A percentile compares a stretch with the other conserved stretches of the same genome.
These are phyloP conservation scores for Boletus tomentosulus DNA, from an alignment of 768 basidiomycete genomes.

Conservation along the genomic window DNA sequence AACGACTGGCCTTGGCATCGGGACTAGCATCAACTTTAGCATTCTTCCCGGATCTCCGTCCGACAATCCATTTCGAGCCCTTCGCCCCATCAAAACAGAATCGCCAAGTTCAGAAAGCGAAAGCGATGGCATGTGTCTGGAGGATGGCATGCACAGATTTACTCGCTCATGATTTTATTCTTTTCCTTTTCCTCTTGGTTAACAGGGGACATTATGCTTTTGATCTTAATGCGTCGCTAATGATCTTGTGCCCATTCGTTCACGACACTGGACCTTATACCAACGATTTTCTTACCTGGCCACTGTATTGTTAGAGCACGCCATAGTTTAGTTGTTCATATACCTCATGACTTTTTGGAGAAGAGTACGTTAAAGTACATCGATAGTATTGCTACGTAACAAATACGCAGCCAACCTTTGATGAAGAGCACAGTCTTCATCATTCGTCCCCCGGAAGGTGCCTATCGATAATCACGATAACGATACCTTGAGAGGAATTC, in stretches of 20 bases:
- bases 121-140: slow-evolving; percentile 58
- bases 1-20: slow-evolving; percentile 56
- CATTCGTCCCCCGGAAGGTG: slow-evolving; percentile 59
- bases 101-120: slow-evolving; percentile 66
- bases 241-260: slow-evolving; percentile 19
- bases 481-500: too few relatives aligned
- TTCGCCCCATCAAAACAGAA: slow-evolving; percentile 51
- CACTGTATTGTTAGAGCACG: slow-evolving; percentile 40
- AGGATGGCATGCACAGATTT: slow-evolving; percentile 42
- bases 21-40: slow-evolving; percentile 78
- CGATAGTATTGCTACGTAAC: slow-evolving; percentile 34
- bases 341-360: slow-evolving; percentile 19
- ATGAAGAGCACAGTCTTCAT: slow-evolving; percentile 83
- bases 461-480: slow-evolving; percentile 17
- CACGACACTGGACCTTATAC: slow-evolving; percentile 30
- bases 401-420: slow-evolving; percentile 72
- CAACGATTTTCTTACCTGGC: slow-evolving; percentile 29
- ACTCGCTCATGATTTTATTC: slow-evolving; percentile 30
- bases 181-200: slow-evolving; percentile 18
- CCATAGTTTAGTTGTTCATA: slow-evolving; percentile 33
- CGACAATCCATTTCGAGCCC: slow-evolving; percentile 38
- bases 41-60: slow-evolving; percentile 68
- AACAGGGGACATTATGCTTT: slow-evolving; percentile 12
- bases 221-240: slow-evolving; percentile 33
- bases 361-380: slow-evolving; percentile 18